Conservation (phyloP, 148 eudicot genomes). For the Tetragonia tetragonoides region DNA sequence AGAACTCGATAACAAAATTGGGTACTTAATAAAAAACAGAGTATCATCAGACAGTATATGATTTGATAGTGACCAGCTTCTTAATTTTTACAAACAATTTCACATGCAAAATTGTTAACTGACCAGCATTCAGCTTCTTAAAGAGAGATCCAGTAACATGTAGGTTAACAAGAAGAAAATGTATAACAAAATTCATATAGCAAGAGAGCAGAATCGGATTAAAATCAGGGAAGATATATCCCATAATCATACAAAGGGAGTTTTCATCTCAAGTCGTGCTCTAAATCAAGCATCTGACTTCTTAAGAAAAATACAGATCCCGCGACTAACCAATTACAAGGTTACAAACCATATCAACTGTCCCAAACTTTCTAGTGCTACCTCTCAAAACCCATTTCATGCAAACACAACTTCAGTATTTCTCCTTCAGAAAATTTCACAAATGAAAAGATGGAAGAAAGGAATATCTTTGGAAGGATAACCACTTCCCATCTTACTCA, state of each 20-base stretch:
- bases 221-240: not conserved
- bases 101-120: too few species aligned
- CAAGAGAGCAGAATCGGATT: not conserved
- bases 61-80: too few species aligned
- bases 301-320: constrained; percentile 10
- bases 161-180: too few species aligned
- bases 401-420: constrained; percentile 8
- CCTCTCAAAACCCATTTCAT: constrained; percentile 5
- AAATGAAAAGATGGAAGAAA: not conserved
- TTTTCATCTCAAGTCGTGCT: constrained; percentile 8
- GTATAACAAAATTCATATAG: not conserved
- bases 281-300: constrained; percentile 9
- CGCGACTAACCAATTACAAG: not conserved
- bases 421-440: not conserved
- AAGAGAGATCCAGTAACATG: too few species aligned
- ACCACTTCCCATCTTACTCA: constrained; percentile 15
- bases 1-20: too few species aligned
- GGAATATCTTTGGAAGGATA: not conserved
- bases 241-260: constrained; percentile 16
- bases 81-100: too few species aligned
- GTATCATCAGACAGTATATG: too few species aligned
- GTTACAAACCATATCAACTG: not conserved
- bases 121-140: too few species aligned
- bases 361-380: constrained; percentile 13
- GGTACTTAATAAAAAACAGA: too few species aligned